Evolutionary conservation across 345 rosid genomes (phyloP).

Genomic region (Pistacia vera): DNA sequence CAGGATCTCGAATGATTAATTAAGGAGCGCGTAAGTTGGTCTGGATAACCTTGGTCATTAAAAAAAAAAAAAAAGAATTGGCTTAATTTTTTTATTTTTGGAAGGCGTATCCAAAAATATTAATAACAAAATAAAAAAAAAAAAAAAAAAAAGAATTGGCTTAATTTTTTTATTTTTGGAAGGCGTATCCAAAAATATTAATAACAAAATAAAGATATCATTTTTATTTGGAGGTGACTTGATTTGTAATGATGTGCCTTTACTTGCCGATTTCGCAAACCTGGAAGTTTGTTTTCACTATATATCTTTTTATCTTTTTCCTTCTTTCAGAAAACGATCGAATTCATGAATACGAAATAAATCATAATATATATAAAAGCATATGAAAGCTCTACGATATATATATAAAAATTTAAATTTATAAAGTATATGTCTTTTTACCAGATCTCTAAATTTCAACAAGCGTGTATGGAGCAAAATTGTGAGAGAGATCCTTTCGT

Average conservation of each 20-base stretch:
- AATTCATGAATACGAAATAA: background rate
- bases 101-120: too few relatives aligned
- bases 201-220: background rate
- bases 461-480: conserved; percentile 21
- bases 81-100: too few relatives aligned
- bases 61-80: too few relatives aligned
- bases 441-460: too few relatives aligned
- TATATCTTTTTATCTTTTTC: background rate
- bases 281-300: conserved; percentile 1
- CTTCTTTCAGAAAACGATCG: background rate
- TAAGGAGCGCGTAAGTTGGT: too few relatives aligned
- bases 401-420: too few relatives aligned
- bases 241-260: conserved; percentile 6
- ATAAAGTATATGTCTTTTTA: too few relatives aligned
- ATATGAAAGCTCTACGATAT: background rate
- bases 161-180: too few relatives aligned
- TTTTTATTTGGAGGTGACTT: background rate
- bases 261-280: conserved; percentile 8
- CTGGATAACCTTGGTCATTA: too few relatives aligned
- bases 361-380: background rate
- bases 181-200: too few relatives aligned
- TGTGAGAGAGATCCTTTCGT: conserved; percentile 38
- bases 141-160: too few relatives aligned
- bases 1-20: too few relatives aligned
- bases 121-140: background rate